A percentile compares a stretch with the other conserved stretches of the same genome.
Conservation (phyloP, 306 rosid species). For the Crotalaria pallida region DNA sequence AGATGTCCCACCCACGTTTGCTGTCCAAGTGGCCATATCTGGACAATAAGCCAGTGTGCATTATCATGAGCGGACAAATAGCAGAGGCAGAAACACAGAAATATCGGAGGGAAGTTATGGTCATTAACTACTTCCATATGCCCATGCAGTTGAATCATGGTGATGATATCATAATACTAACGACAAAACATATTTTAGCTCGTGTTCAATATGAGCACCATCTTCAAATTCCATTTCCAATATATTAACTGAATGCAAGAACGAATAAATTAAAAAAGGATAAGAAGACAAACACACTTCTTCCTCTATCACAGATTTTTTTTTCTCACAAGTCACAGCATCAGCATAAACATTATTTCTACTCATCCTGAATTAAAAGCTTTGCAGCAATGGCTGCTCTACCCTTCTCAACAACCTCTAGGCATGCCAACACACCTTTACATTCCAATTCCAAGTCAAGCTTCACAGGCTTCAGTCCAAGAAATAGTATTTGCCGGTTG, state of each 20-base stretch:
- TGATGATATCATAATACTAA: not conserved
- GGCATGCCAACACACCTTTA: conserved; percentile 25
- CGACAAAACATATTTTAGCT: conserved; percentile 23
- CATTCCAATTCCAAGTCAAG: conserved; percentile 21
- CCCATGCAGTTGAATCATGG: not conserved
- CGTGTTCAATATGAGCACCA: conserved; percentile 27
- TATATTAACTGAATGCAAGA: not conserved
- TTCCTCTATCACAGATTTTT: conserved; percentile 33
- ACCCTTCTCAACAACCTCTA: conserved; percentile 38
- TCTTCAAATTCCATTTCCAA: not conserved
- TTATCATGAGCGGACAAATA: not conserved
- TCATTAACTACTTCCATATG: conserved; percentile 18
- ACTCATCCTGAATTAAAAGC: not conserved
- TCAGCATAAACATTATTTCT: not conserved
- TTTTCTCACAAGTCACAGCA: not conserved
- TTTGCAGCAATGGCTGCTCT: conserved; percentile 37
- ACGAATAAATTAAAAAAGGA: not conserved
- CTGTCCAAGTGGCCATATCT: conserved; percentile 15
- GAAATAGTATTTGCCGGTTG: conserved; percentile 23
- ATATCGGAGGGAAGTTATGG: conserved; percentile 27
- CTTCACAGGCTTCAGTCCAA: conserved; percentile 27
- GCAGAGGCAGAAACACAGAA: not conserved
- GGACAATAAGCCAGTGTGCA: conserved; percentile 17
- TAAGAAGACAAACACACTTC: conserved; percentile 30
- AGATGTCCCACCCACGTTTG: too few species aligned